Base-by-base conservation (phyloP, 2,329 filamentous ascomycete species). In the Magnaporthales sp. region DNA sequence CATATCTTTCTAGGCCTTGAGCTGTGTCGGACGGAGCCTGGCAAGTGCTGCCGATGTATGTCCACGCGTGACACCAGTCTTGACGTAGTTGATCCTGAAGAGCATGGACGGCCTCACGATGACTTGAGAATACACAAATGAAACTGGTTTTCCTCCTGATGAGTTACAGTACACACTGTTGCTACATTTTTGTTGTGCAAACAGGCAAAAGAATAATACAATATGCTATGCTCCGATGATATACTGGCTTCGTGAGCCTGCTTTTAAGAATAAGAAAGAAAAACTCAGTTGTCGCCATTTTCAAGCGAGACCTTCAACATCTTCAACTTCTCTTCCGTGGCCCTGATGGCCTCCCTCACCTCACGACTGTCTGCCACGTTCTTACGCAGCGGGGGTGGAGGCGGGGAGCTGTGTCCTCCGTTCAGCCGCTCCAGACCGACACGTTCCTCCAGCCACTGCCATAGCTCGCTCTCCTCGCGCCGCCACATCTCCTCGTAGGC, bases 401-500 rank as follows among this genome's bases (percentile, higher is more conserved):
- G 22, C 2, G 8, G 13, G 7, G 29, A 22, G n/a, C 29, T 22
- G 27, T 30, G 73, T 65, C 72, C 78, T 66, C 79, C 82, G 70
- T 75, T 78, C 70, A 84, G 78, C 67, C 80, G 81, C 67, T 92
- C 89, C 74, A 95, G 80, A 2, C 92, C 90, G 1, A 92, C 89
- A 22, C 93, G 85, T 72, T 96, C 91, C 76, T 97, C 93, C 4
- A 97, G 80, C 93, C 93, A 97, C 67, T 91, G 89, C 93, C 93
- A 97, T 10, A 97, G 80, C 72, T 95, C 92, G 70, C 86, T 92
- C 75, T 97, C 93, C 76, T 97, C 92, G 56, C 87, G 83, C 46
- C 88, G 84, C 93, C 94, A 99, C 74, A 98, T 90, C 77, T 97
- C 91, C 71, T 98, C 93, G 75, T 97, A 98, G 0, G 91, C 92